A percentile compares a stretch with the other conserved stretches of the same genome.
These are phyloP conservation scores for Pisolithus marmoratus DNA, from an alignment of 768 basidiomycete species.

Conservation along the genomic window DNA sequence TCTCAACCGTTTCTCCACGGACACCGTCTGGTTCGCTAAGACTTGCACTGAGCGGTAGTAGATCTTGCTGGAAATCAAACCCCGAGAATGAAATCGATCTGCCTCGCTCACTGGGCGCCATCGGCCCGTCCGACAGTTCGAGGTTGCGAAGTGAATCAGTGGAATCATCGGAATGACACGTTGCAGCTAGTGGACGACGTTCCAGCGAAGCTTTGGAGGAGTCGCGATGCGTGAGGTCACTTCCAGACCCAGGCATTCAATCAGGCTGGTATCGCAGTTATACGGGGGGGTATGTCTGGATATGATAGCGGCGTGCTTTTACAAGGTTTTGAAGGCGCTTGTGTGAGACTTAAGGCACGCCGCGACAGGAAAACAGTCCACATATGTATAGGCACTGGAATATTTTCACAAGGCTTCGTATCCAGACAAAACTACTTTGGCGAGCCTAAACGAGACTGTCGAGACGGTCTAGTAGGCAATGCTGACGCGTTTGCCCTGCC, in stretches of 20 bases:
- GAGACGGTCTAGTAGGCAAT: slow-evolving; percentile 40
- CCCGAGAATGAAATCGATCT: slow-evolving; percentile 68
- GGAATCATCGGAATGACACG: slow-evolving; percentile 41
- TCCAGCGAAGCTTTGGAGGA: slow-evolving; percentile 10
- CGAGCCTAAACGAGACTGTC: no score
- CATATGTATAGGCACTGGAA: no score
- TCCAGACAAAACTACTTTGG: no score
- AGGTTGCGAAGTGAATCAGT: slow-evolving; percentile 72
- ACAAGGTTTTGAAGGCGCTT: no score
- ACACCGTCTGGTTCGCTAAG: slow-evolving; percentile 61
- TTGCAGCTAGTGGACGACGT: slow-evolving; percentile 5
- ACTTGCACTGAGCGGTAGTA: slow-evolving; percentile 74
- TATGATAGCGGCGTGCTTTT: neutral
- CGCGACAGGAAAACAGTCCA: no score
- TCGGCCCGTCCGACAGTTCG: slow-evolving; percentile 67
- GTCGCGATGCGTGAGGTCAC: slow-evolving; percentile 12
- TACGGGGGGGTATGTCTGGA: neutral
- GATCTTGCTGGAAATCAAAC: slow-evolving; percentile 73
- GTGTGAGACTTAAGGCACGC: no score
- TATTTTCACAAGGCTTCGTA: no score
- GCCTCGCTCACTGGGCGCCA: slow-evolving; percentile 22
- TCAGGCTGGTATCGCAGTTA: neutral
- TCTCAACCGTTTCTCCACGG: slow-evolving; percentile 49
- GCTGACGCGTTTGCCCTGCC: slow-evolving; percentile 42
- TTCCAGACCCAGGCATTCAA: slow-evolving; percentile 18